phyloP scores from a whole-genome alignment of 1,284 basidiomycete genomes.

The Blastosporella zonata region DNA sequence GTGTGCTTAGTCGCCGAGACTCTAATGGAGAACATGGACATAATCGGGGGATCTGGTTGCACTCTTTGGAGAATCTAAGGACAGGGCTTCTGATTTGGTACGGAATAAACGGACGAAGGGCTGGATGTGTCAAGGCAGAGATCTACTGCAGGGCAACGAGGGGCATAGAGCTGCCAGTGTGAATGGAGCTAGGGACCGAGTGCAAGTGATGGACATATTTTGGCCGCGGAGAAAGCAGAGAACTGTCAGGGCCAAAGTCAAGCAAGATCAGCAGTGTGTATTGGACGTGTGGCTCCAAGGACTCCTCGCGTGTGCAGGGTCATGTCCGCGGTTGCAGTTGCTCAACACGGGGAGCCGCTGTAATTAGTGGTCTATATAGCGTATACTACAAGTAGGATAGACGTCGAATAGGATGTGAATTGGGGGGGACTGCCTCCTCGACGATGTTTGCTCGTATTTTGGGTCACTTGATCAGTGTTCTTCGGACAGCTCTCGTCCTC shows the following conservation, averaged over 20 bases:
- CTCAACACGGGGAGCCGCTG: too few relatives aligned
- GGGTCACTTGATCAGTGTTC: slow-evolving; percentile 29
- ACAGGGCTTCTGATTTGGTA: slow-evolving; percentile 1
- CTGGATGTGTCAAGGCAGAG: neutral
- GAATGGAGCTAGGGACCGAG: neutral
- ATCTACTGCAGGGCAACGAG: slow-evolving; percentile 2
- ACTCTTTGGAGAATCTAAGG: neutral
- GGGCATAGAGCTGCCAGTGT: neutral
- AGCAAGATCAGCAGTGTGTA: too few relatives aligned
- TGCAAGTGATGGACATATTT: neutral
- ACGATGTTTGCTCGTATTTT: slow-evolving; percentile 26
- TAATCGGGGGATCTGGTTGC: slow-evolving; percentile 9
- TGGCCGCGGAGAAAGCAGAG: neutral
- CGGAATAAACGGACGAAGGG: slow-evolving; percentile 1
- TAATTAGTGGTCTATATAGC: too few relatives aligned
- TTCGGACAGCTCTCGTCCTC: neutral
- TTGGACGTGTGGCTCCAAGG: too few relatives aligned
- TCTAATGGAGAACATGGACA: slow-evolving; percentile 9
- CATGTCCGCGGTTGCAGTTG: too few relatives aligned
- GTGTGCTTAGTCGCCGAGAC: slow-evolving; percentile 2
- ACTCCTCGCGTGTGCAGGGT: too few relatives aligned
- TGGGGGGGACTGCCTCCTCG: neutral
- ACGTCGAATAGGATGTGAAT: too few relatives aligned
- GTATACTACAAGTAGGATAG: too few relatives aligned
- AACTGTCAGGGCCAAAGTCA: too few relatives aligned